Conservation (phyloP, 352 stramenopile species). For the Plasmopara viticola region DNA sequence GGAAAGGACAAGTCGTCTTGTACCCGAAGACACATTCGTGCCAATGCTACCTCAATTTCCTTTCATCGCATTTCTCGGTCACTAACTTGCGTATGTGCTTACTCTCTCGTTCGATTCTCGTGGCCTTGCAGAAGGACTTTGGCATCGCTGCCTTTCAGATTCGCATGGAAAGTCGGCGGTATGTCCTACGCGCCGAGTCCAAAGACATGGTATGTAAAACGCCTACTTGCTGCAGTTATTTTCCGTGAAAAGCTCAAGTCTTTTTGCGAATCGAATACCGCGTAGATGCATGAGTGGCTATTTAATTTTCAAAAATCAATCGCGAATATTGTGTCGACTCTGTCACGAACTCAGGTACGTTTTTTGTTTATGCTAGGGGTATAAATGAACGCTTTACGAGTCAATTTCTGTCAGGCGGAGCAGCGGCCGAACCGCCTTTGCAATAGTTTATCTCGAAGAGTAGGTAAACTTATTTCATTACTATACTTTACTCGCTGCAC, state of each 20-base stretch:
- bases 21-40: not conserved
- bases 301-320: constrained; percentile 89
- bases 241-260: constrained; percentile 3
- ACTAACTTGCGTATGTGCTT: constrained; percentile 19
- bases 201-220: constrained; percentile 61
- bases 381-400: constrained; percentile 3
- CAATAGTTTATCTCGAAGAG: constrained; percentile 53
- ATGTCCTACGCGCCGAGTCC: constrained; percentile 70
- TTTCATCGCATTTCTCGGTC: constrained; percentile 10
- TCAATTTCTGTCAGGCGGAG: constrained; percentile 29
- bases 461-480: constrained; percentile 19
- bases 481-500: not conserved
- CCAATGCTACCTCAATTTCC: constrained; percentile 13
- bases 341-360: constrained; percentile 58
- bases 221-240: not conserved
- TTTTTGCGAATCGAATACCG: not conserved
- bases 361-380: not conserved
- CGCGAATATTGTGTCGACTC: constrained; percentile 73
- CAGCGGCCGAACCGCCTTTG: constrained; percentile 43
- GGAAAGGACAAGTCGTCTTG: constrained; percentile 5
- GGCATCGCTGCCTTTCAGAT: constrained; percentile 79
- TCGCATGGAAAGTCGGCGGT: constrained; percentile 64
- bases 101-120: constrained; percentile 8
- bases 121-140: constrained; percentile 68
- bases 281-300: constrained; percentile 85